Base-by-base conservation (phyloP, 331 rosid species). In the Rosa hybrid region DNA sequence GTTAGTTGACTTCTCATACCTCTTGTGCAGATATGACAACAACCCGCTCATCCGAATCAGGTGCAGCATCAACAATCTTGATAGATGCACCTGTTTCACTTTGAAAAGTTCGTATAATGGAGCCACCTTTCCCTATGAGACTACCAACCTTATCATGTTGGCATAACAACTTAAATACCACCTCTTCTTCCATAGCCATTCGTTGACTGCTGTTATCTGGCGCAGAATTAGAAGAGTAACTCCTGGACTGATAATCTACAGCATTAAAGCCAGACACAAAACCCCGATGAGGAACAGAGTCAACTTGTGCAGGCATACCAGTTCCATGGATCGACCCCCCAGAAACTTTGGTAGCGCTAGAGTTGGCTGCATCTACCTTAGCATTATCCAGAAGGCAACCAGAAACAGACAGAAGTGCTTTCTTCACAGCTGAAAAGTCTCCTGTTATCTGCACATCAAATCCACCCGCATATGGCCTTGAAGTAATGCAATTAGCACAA, bases 111-210 rank as follows among this genome's bases (percentile, higher is more conserved):
- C 97, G 90, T 78, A 94, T 90, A 45, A 90, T 53, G 41, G 91
- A 87, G 80, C 96, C 98, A 74, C 98, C 98, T 89, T 94, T 94
- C 82, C 98, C 97, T 64, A 92, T 94, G 79, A 94, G 85, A 83
- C 92, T 89, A 78, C 98, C 98, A 82, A 94, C 96, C 89, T 92
- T 92, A 65, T 92, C 98, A 46, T 84, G 89, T 75, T 87, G 97
- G 81, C 98, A 94, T 56, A 90, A 81, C 74, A 94, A 78, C 87
- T 90, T 94, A 78, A 90, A 94, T 82, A 92, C 92, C 80, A 94
- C 86, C 62, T 94, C 98, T 73, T 94, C 96, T 89, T 92, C 98
- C 76, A 87, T 70, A 79, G 85, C 81, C 88, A 83, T 84, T 72
- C 90, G 89, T 67, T 87, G 92, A 77, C 87, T 80, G 68, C 87